A percentile compares a stretch with the other conserved stretches of the same genome.
Evolutionary conservation across 164 flowering plant species (phyloP).

Genomic region (Berberis thunbergii): DNA sequence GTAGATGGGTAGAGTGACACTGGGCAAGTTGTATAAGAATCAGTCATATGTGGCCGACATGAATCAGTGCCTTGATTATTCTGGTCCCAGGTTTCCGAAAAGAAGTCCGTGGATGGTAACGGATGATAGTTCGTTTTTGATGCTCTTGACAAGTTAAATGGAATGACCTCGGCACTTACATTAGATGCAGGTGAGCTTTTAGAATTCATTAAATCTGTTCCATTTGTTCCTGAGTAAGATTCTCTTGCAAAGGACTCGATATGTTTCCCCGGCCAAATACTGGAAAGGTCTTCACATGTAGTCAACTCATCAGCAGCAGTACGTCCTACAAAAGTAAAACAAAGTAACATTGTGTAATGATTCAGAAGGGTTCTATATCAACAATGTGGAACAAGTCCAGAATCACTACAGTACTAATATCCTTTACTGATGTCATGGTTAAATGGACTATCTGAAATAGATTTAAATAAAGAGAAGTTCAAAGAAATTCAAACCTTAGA

Average conservation of each 20-base stretch:
- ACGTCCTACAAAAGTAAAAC: background rate
- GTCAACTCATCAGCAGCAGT: background rate
- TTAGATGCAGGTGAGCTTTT: constrained; percentile 4
- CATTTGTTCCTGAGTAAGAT: background rate
- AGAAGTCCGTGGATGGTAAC: constrained; percentile 4
- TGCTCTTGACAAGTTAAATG: constrained; percentile 6
- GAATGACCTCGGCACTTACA: background rate
- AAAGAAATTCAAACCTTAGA: too few relatives aligned
- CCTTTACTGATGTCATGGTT: too few relatives aligned
- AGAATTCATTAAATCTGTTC: constrained; percentile 5
- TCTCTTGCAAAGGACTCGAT: constrained; percentile 2
- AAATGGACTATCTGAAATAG: too few relatives aligned
- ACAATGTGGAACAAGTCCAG: background rate
- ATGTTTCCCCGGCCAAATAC: constrained; percentile 8
- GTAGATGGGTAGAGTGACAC: constrained; percentile 1
- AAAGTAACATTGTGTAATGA: background rate
- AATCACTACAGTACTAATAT: too few relatives aligned
- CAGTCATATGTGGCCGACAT: constrained; percentile 6
- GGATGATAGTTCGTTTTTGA: constrained; percentile 9
- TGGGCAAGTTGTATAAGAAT: constrained; percentile 12
- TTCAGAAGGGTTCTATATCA: background rate
- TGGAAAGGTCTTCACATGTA: constrained; percentile 9
- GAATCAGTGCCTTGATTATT: constrained; percentile 9
- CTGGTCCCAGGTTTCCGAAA: constrained; percentile 6
- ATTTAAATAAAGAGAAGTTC: too few relatives aligned